These are phyloP conservation scores for Aureobasidium zeae DNA, from an alignment of 2,329 filamentous ascomycete species.

Conservation along the genomic window DNA sequence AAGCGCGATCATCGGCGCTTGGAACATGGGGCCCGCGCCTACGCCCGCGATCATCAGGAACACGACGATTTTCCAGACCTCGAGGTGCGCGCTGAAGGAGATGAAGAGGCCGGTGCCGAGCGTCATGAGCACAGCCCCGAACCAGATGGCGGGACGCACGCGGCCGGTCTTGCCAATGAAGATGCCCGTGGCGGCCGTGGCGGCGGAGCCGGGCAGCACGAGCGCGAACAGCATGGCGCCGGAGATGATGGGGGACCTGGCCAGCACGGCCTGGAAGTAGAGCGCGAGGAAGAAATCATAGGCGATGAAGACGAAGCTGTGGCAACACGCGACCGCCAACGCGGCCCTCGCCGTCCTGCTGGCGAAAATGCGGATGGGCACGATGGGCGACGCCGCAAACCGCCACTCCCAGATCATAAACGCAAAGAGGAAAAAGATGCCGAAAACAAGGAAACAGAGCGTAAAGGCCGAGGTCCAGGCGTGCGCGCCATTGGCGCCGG, in stretches of 20 bases:
- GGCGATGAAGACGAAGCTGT: slow-evolving; percentile 51
- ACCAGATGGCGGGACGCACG: slow-evolving; percentile 39
- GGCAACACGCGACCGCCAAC: slow-evolving; percentile 23
- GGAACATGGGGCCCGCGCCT: slow-evolving; percentile 45
- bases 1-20: slow-evolving; percentile 47
- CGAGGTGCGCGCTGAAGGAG: slow-evolving; percentile 29
- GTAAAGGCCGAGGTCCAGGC: slow-evolving; percentile 32
- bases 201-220: slow-evolving; percentile 49
- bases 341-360: slow-evolving; percentile 4
- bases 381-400: slow-evolving; percentile 32
- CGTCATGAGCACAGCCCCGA: slow-evolving; percentile 35
- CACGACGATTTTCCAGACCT: slow-evolving; percentile 35
- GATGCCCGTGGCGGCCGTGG: slow-evolving; percentile 40
- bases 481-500: slow-evolving; percentile 38
- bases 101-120: slow-evolving; percentile 42
- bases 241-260: slow-evolving; percentile 50
- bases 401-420: slow-evolving; percentile 33
- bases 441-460: slow-evolving; percentile 30
- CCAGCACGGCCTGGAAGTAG: slow-evolving; percentile 61
- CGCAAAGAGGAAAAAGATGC: slow-evolving; percentile 27
- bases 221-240: slow-evolving; percentile 42
- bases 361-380: slow-evolving; percentile 23
- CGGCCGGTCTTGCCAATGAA: slow-evolving; percentile 42
- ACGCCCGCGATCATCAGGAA: slow-evolving; percentile 44
- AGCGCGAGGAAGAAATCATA: slow-evolving; percentile 63